Conservation (phyloP, 192 early-diverging fungal species). For the Geranomyces michiganensis region DNA sequence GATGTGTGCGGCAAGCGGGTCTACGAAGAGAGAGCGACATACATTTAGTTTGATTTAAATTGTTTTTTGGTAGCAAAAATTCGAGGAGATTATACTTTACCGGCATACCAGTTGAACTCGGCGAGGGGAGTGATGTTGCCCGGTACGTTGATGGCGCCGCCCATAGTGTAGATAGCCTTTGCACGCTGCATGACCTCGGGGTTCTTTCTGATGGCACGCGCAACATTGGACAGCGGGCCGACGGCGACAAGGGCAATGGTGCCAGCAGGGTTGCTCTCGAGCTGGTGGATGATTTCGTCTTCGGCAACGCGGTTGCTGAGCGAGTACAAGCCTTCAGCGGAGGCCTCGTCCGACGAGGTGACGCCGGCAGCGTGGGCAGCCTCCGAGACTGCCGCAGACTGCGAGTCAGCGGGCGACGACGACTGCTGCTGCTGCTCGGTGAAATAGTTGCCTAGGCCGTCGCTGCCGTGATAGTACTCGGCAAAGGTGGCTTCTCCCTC, state of each 20-base stretch:
- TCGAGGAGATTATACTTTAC: not conserved
- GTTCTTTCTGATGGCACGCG: constrained; percentile 25
- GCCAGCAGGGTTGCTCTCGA: constrained; percentile 18
- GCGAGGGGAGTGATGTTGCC: constrained; percentile 34
- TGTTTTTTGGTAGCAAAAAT: not conserved
- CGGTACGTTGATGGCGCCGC: constrained; percentile 32
- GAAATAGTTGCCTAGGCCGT: constrained; percentile 32
- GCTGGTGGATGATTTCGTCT: constrained; percentile 33
- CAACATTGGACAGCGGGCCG: constrained; percentile 29
- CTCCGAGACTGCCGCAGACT: not conserved
- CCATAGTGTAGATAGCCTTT: constrained; percentile 29
- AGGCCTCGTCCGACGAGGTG: constrained; percentile 1
- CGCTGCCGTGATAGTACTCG: constrained; percentile 27
- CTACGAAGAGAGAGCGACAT: no score
- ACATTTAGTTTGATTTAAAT: no score
- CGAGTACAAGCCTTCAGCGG: constrained; percentile 25
- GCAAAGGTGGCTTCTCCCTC: constrained; percentile 31
- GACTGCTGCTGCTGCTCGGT: no score
- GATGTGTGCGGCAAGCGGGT: constrained; percentile 27
- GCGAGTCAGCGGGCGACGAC: constrained; percentile 2
- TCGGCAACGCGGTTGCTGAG: constrained; percentile 22
- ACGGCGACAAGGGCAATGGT: constrained; percentile 27
- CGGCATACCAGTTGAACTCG: constrained; percentile 37
- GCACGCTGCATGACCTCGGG: constrained; percentile 21
- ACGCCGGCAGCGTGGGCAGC: constrained; percentile 12